Evolutionary conservation across 495 filamentous ascomycete genomes (phyloP).

Genomic region (Filosporella fistucella): DNA sequence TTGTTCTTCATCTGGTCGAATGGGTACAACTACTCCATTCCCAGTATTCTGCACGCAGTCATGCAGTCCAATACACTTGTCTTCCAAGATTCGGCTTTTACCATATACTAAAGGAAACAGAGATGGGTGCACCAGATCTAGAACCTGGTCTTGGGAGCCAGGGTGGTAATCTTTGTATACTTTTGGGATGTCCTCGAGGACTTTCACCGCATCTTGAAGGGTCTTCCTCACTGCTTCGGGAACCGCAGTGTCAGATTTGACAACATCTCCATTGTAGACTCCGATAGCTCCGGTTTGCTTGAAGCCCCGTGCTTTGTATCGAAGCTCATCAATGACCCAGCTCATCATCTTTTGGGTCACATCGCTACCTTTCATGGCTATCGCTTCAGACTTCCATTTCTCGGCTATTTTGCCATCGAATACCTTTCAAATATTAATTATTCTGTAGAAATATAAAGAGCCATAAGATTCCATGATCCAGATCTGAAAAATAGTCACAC

Average conservation of each 20-base stretch:
- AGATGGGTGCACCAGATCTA: conserved; percentile 37
- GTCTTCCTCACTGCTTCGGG: conserved; percentile 28
- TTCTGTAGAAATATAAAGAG: too few species aligned
- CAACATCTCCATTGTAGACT: conserved; percentile 19
- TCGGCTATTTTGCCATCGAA: conserved; percentile 39
- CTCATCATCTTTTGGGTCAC: conserved; percentile 25
- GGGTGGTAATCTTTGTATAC: conserved; percentile 19
- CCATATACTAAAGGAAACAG: conserved; percentile 42
- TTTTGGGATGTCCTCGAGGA: conserved; percentile 20
- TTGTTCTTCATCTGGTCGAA: neutral
- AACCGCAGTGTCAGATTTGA: conserved; percentile 26
- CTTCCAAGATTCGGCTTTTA: conserved; percentile 7
- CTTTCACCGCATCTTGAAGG: conserved; percentile 23
- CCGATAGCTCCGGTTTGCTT: conserved; percentile 6
- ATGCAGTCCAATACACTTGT: conserved; percentile 6
- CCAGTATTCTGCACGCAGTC: conserved; percentile 7
- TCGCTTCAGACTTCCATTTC: conserved; percentile 32
- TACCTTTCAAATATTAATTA: too few species aligned
- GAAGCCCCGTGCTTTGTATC: conserved; percentile 23
- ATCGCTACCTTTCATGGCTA: conserved; percentile 21
- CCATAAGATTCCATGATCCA: neutral
- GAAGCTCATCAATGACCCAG: conserved; percentile 23
- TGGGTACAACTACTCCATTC: conserved; percentile 4
- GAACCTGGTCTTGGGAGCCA: conserved; percentile 18
- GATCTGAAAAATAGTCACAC: too few species aligned